Base-by-base conservation (phyloP, 208 protist species). In the Trypanosomatidae sp. region DNA sequence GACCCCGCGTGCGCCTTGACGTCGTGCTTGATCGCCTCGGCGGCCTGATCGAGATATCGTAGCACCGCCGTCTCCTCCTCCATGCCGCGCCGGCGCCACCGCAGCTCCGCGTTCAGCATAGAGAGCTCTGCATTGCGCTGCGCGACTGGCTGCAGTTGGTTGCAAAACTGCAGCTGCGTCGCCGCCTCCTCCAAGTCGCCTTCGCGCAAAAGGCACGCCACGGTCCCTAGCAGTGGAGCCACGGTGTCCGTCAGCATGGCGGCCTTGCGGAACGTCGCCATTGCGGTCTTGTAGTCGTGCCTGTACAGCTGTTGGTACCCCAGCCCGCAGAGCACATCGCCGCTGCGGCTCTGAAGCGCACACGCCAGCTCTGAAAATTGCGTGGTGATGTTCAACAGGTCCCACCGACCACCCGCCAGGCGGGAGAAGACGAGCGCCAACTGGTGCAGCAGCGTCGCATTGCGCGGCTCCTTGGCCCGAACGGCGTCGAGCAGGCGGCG, bases 141-240 rank as follows among this genome's bases (percentile, higher is more conserved):
- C 22, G 84, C 82, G 19, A 85, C 60, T 33, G 83, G 71, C 77
- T 98, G 93, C 60, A 98, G 90, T 74, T 97, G 87, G 73, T 93
- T 95, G 65, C 92, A 91, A 62, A 97, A 95, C 43, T 90, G 71
- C 17, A 98, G 76, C 78, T 98, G 91, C 79, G 94, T 70, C 39
- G 89, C 72, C 25, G 96, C 95, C 52, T 97, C 92, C 62, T 93
- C 92, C 17, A 97, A 56, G 15, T 79, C 60, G 28, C 86, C 86
- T 44, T 83, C 75, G 13, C 84, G 66, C 53, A 98, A 66, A 1
- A 93, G 80, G 69, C 92, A 96, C 10, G 78, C 50, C 25, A 94
- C 91, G 22, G 89, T 68, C 36, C 92, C 94, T 44, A 94, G 70
- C 49, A 97, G 81, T 60, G 95, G 90, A 17, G 62, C 66, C 10